Evolutionary conservation across 768 basidiomycete genomes (phyloP), one percentile per base, ranked within the genome.

Genomic region (Pisolithus orientalis): DNA sequence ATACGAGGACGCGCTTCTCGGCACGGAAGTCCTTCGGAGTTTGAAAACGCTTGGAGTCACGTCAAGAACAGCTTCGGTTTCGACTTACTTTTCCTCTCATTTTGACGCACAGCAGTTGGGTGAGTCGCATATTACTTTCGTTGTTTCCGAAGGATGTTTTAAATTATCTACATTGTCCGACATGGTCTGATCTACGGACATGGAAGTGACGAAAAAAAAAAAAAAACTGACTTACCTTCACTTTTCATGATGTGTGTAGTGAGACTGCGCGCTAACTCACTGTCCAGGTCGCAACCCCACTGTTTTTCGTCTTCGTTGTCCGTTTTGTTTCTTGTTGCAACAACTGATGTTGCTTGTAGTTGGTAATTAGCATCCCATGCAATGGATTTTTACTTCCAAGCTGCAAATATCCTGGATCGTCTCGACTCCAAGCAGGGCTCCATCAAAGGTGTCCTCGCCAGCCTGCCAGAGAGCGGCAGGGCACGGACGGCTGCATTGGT

Each of bases 351-450:
- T 53, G 49, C 14, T 58, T 61, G 64, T 62, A 59, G 56, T 55
- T 21, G 25, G 60, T 68, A 66, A 56, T 58, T 52, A 54, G 66
- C 65, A 49, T 51, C 47, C 47, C 50, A 6, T 65, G 50, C 64
- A 70, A 95, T 96, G 94, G 94, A 94, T 75, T 94, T 95, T 73
- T 96, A 96, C 74, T 92, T 92, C 73, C 85, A 90, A 67, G 90
- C 92, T 58, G 86, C 86, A 58, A 78, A 83, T 62, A 77, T 84
- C 5, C 74, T 97, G 60, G 92, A 95, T 65, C 85, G 84, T 59
- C 78, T 97, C 53, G 89, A 94, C 65, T 79, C 82, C 42, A 93
- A 87, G 66, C 78, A 92, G 67, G 94, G 93, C n/a, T 94, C 91
- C 13, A 87, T 97, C 63, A 94, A 95, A 64, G 80, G 94, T 50